These are phyloP conservation scores for Aspergillus brasiliensis DNA, from an alignment of 2,329 filamentous ascomycete species.

Conservation along the genomic window DNA sequence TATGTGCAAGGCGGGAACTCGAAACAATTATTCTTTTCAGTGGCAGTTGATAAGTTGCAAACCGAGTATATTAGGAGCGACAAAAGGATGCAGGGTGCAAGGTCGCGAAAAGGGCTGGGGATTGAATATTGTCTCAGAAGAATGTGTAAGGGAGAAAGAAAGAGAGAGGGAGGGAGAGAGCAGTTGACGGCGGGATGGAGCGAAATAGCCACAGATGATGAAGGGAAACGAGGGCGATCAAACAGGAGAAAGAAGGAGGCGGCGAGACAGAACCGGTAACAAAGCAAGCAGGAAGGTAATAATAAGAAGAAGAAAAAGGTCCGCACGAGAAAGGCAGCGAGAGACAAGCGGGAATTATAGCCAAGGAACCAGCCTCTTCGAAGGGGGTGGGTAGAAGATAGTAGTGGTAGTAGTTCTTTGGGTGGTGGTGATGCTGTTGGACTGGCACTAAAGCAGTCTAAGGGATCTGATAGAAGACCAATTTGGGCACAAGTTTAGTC, in stretches of 20 bases:
- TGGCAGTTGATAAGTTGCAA: not conserved
- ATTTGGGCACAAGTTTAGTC: not conserved
- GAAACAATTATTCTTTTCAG: slow-evolving; percentile 5
- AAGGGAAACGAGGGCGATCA: slow-evolving; percentile 5
- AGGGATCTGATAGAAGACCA: not conserved
- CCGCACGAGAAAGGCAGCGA: not conserved
- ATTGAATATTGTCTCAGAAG: slow-evolving; percentile 13
- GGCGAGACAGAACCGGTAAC: not conserved
- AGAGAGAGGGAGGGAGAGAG: not conserved
- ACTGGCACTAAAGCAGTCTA: not conserved
- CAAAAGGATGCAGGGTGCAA: slow-evolving; percentile 15
- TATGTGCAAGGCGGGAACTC: slow-evolving; percentile 14
- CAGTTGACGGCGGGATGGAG: slow-evolving; percentile 1
- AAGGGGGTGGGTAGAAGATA: not conserved
- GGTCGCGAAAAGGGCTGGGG: slow-evolving; percentile 13
- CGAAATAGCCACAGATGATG: not conserved
- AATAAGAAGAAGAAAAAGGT: not conserved
- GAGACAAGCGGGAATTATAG: not conserved
- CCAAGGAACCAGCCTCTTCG: slow-evolving; percentile 9
- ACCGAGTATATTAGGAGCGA: slow-evolving; percentile 5
- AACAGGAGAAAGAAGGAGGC: slow-evolving; percentile 1
- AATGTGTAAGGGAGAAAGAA: slow-evolving; percentile 18
- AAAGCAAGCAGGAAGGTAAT: slow-evolving; percentile 4
- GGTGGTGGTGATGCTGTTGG: not conserved
- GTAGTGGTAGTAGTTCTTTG: slow-evolving; percentile 1